Conservation (phyloP, 768 basidiomycete genomes). For the Lactarius akahatsu region DNA sequence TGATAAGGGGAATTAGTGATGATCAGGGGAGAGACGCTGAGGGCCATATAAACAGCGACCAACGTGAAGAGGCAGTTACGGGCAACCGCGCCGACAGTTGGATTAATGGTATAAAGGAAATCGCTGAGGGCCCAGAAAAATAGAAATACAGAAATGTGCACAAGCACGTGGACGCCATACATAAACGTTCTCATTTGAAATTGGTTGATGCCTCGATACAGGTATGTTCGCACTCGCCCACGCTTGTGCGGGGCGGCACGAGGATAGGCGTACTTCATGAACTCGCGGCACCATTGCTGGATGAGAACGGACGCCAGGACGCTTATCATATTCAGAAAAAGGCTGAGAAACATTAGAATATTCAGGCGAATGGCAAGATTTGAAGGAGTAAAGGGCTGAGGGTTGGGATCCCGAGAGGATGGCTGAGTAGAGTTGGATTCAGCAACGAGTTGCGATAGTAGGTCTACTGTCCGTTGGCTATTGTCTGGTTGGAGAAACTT, state of each 20-base stretch:
- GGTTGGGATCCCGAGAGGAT: not conserved
- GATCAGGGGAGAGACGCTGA: conserved; percentile 20
- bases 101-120: conserved; percentile 15
- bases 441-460: conserved; percentile 11
- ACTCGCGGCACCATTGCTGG: conserved; percentile 26
- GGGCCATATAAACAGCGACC: conserved; percentile 2
- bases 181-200: conserved; percentile 19
- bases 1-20: conserved; percentile 18
- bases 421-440: not conserved
- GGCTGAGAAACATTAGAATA: conserved; percentile 21
- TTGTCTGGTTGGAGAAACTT: conserved; percentile 17
- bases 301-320: conserved; percentile 19
- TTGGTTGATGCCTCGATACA: conserved; percentile 9
- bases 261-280: conserved; percentile 5
- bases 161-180: conserved; percentile 14
- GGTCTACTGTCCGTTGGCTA: conserved; percentile 4
- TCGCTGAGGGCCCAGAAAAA: conserved; percentile 23
- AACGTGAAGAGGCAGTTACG: conserved; percentile 1
- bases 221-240: conserved; percentile 18
- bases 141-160: conserved; percentile 20
- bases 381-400: conserved; percentile 2
- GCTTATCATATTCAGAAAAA: conserved; percentile 20
- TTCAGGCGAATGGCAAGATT: conserved; percentile 18
- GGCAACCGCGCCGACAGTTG: not conserved
- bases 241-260: conserved; percentile 14